Conservation (phyloP, 129 eudicot species). For the Ambrosia artemisiifolia region DNA sequence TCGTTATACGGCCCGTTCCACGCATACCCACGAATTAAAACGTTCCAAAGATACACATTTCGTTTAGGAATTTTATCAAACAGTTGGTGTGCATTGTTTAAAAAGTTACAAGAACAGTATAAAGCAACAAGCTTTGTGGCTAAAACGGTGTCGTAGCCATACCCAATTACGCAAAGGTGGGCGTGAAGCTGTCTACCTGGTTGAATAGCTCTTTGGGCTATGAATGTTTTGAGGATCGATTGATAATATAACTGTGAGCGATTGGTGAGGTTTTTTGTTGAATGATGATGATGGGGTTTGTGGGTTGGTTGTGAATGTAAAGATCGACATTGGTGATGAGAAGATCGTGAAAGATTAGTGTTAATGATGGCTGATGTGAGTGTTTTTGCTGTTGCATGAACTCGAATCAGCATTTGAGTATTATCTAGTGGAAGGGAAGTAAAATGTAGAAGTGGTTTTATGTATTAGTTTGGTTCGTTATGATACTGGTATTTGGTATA, state of each 20-base stretch:
- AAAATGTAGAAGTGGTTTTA: background rate
- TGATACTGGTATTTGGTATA: no score
- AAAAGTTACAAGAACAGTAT: conserved; percentile 41
- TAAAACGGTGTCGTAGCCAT: conserved; percentile 36
- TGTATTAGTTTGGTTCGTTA: no score
- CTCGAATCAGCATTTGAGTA: conserved; percentile 20
- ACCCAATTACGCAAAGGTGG: conserved; percentile 45
- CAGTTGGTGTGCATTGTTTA: conserved; percentile 54
- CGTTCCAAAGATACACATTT: conserved; percentile 66
- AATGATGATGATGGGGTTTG: conserved; percentile 9
- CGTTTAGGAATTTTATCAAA: conserved; percentile 59
- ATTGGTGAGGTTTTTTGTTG: conserved; percentile 15
- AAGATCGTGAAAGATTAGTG: conserved; percentile 5
- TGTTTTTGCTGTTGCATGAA: conserved; percentile 23
- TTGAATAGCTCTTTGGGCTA: conserved; percentile 48
- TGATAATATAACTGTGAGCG: conserved; percentile 28
- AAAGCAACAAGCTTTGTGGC: conserved; percentile 62
- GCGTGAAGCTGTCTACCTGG: conserved; percentile 81
- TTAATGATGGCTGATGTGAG: conserved; percentile 2
- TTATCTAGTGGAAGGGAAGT: background rate
- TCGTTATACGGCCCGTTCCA: conserved; percentile 67
- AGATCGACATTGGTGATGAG: conserved; percentile 12
- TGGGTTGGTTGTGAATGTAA: conserved; percentile 13
- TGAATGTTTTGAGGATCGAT: conserved; percentile 40
- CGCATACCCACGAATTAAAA: conserved; percentile 77